Conservation (phyloP, 179 eudicot genomes). For the Sideroxylon spinosum region DNA sequence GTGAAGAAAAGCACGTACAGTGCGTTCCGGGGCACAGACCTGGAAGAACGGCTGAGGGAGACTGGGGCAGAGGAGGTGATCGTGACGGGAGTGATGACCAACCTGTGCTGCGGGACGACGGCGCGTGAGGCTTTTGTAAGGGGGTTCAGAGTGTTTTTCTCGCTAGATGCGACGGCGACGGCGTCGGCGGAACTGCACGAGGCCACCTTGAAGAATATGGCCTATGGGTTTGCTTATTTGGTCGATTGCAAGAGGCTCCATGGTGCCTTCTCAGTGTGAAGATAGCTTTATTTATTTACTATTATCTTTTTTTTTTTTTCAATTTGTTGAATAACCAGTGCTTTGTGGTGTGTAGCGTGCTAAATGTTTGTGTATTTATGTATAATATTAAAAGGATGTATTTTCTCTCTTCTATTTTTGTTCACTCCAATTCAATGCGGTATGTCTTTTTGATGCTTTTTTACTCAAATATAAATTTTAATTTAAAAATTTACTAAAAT, state of each 20-base stretch:
- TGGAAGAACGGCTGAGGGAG: constrained; percentile 60
- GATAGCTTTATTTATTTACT: no score
- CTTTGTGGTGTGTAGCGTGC: no score
- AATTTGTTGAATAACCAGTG: no score
- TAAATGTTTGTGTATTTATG: no score
- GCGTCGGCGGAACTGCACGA: constrained; percentile 55
- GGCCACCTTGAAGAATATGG: constrained; percentile 70
- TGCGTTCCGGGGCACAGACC: constrained; percentile 56
- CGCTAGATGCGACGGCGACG: constrained; percentile 79
- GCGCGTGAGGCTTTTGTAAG: constrained; percentile 82
- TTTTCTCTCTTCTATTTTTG: no score
- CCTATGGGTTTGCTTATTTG: constrained; percentile 81
- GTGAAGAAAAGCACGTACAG: constrained; percentile 75
- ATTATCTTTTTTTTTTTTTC: no score
- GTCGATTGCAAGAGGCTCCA: constrained; percentile 56
- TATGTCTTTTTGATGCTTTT: no score
- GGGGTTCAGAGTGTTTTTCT: constrained; percentile 78
- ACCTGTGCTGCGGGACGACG: constrained; percentile 79
- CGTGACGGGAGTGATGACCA: constrained; percentile 78
- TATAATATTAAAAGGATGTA: no score
- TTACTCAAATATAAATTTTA: no score
- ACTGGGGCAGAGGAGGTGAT: constrained; percentile 73
- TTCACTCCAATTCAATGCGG: no score
- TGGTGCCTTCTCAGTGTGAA: constrained; percentile 22
- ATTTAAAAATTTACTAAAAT: no score